Evolutionary conservation across 345 rosid genomes (phyloP).

Genomic region (Draba incana): DNA sequence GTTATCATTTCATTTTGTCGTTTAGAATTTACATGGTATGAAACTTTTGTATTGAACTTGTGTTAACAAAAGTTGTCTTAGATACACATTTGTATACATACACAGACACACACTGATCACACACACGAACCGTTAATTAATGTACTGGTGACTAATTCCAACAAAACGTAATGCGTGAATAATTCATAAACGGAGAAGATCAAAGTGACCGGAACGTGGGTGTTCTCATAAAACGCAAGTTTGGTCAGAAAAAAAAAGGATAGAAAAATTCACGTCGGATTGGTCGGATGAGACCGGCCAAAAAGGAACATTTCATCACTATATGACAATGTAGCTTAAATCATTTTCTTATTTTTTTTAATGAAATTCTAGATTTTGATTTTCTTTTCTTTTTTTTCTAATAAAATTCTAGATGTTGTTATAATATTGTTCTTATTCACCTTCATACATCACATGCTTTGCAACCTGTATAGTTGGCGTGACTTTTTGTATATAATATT

Average conservation of each 20-base stretch:
- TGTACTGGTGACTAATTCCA: constrained; percentile 24
- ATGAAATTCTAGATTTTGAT: too few species aligned
- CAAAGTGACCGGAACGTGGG: constrained; percentile 38
- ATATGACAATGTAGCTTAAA: constrained; percentile 28
- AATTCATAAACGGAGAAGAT: constrained; percentile 23
- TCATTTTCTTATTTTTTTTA: neutral
- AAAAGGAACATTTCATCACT: constrained; percentile 31
- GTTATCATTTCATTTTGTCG: too few species aligned
- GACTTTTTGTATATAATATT: neutral
- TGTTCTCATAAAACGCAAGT: constrained; percentile 32
- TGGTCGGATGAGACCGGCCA: constrained; percentile 40
- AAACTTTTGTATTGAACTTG: too few species aligned
- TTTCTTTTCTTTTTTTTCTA: too few species aligned
- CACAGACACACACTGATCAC: too few species aligned
- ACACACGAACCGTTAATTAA: neutral
- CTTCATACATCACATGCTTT: constrained; percentile 8
- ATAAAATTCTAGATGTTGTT: neutral
- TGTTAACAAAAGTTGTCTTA: too few species aligned
- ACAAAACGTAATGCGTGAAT: constrained; percentile 29
- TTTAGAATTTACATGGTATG: too few species aligned
- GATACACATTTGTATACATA: too few species aligned
- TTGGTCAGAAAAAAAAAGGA: too few species aligned
- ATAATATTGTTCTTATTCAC: constrained; percentile 18
- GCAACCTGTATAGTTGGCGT: constrained; percentile 19
- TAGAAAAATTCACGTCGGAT: neutral